Evolutionary conservation across 805 yeast genomes (phyloP).

Genomic region (Candida wancherniae): DNA sequence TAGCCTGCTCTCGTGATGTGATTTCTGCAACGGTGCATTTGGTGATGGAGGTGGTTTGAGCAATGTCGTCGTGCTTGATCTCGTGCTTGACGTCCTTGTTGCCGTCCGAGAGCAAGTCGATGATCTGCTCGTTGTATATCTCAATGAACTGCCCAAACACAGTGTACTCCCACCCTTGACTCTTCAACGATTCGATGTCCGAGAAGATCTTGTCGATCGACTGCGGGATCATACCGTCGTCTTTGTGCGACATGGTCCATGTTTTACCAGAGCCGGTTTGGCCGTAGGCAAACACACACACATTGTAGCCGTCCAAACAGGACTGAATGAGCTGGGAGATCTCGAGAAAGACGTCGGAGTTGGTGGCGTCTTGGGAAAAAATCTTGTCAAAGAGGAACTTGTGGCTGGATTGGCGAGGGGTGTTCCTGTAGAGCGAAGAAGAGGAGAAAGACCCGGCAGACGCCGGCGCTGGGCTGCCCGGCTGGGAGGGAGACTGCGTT

Average conservation of each 20-base stretch:
- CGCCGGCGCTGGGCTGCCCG: neutral
- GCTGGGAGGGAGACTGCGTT: neutral
- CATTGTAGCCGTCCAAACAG: conserved; percentile 71
- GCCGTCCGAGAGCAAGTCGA: conserved; percentile 52
- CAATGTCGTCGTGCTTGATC: conserved; percentile 61
- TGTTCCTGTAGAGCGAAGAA: neutral
- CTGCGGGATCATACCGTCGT: conserved; percentile 77
- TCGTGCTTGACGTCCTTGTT: conserved; percentile 45
- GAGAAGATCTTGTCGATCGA: conserved; percentile 69
- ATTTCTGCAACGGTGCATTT: conserved; percentile 52
- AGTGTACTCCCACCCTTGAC: conserved; percentile 58
- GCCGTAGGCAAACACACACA: conserved; percentile 93
- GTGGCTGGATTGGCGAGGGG: conserved; percentile 2
- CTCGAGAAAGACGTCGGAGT: conserved; percentile 71
- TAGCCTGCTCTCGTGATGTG: conserved; percentile 45
- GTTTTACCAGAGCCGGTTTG: conserved; percentile 95
- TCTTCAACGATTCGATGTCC: conserved; percentile 43
- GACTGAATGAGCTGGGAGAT: conserved; percentile 77
- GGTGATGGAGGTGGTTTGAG: conserved; percentile 53
- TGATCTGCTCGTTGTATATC: conserved; percentile 78
- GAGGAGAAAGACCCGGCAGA: conserved; percentile 1
- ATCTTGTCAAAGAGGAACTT: conserved; percentile 74
- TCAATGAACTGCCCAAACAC: conserved; percentile 77
- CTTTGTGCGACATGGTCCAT: conserved; percentile 70
- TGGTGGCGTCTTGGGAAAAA: conserved; percentile 51